Base-by-base conservation (phyloP, 1,284 basidiomycete genomes). In the Ceratobasidium sp. region DNA sequence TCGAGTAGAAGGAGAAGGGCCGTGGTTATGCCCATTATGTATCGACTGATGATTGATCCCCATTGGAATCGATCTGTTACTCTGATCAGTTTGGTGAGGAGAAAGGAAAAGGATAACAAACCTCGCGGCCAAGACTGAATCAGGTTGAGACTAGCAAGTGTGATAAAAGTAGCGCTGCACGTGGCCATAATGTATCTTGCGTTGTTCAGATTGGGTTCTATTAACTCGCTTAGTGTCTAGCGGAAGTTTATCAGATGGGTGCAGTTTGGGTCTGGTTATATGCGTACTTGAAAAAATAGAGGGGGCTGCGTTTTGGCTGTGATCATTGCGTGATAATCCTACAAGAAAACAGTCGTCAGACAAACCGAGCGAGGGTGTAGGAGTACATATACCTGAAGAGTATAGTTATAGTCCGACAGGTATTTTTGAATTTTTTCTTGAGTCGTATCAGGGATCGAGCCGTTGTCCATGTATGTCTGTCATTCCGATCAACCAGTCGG, bases 51-150 rank as follows among this genome's bases (percentile, higher is more conserved):
- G 21, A 71, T 52, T 0, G 69, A 71, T 1, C 23, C 32, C 69
- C 69, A 71, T 1, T 71, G 69, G 41, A 60, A 71, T 1, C 69
- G 69, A n/a, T 71, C 69, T 71, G 45, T 16, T 1, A 10, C 9
- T 8, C n/a, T n/a, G n/a, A 39, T 41, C 6, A 28, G 34, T 26
- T 8, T 6, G 14, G 12, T 23, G 21, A 21, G 14, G 26, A 12
- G 16, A 28, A 43, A 2, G 1, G 14, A n/a, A 14, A 21, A 18
- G 12, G 21, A 3, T 1, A 14, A 14, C 2, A 21, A 30, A 50
- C 67, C 67, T 32, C 67, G 50, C 2, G 67, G 67, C 67, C 67
- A 70, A 9, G 67, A 53, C 45, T 71, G 69, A 21, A 71, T 71
- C 6, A 71, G 23, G 21, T 71, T 71, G 23, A 71, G 14, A 23